These are phyloP conservation scores for Blepharisma japonicum DNA, from an alignment of 73 alveolate genomes.

Conservation along the genomic window DNA sequence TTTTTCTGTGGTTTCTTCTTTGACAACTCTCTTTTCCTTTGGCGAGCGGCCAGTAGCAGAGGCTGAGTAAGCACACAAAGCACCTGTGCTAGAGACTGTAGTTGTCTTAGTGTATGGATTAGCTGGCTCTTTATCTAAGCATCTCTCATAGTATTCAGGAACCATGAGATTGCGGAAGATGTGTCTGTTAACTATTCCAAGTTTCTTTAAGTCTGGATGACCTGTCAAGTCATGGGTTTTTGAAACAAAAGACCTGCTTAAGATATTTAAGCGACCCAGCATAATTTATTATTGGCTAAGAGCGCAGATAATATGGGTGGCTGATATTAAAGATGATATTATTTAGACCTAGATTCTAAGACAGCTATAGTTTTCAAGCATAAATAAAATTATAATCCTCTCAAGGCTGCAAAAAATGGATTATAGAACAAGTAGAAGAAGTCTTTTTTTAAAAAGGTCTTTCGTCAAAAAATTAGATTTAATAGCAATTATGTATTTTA, in stretches of 20 bases:
- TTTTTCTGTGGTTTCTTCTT: conserved; percentile 65
- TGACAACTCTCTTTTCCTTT: conserved; percentile 80
- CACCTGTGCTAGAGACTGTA: conserved; percentile 46
- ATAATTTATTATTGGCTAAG: too few species aligned
- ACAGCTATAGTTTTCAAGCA: too few species aligned
- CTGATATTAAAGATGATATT: too few species aligned
- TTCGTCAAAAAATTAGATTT: too few species aligned
- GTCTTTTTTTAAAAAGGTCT: too few species aligned
- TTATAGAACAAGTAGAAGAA: too few species aligned
- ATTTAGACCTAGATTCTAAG: too few species aligned
- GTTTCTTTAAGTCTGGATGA: neutral
- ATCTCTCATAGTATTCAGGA: conserved; percentile 22
- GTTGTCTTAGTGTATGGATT: conserved; percentile 4
- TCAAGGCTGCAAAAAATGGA: too few species aligned
- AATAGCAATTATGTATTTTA: too few species aligned
- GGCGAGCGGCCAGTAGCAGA: conserved; percentile 80
- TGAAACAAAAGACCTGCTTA: neutral
- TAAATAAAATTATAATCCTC: too few species aligned
- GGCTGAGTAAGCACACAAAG: conserved; percentile 60
- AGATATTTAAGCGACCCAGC: neutral
- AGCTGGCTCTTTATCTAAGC: conserved; percentile 22
- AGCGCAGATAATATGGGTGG: too few species aligned
- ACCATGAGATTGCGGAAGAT: conserved; percentile 9
- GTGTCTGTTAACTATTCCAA: conserved; percentile 4
- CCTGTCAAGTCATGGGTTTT: conserved; percentile 11